Conservation (phyloP, 1,284 basidiomycete species). For the Boletus chippewaensis region DNA sequence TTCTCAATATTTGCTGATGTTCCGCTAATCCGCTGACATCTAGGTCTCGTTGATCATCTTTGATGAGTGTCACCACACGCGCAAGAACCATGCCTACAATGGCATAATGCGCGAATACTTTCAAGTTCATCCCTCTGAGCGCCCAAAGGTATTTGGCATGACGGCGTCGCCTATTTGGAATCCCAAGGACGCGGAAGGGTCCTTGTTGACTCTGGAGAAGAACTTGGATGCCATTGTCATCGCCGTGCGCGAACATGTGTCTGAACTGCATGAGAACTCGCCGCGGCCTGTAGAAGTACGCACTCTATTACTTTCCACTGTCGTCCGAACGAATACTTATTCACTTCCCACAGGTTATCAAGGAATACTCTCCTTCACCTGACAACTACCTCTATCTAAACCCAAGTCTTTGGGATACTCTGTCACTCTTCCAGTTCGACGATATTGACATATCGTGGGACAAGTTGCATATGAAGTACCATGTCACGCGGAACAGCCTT, state of each 20-base stretch:
- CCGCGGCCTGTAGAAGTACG: constrained; percentile 62
- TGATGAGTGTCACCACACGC: constrained; percentile 77
- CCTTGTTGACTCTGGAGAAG: constrained; percentile 56
- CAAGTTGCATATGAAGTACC: constrained; percentile 53
- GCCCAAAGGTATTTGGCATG: constrained; percentile 84
- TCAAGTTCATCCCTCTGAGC: constrained; percentile 38
- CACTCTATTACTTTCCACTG: background rate
- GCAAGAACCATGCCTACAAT: constrained; percentile 77
- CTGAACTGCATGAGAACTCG: constrained; percentile 55
- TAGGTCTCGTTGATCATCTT: constrained; percentile 74
- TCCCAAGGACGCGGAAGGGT: constrained; percentile 53
- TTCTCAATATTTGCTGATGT: background rate
- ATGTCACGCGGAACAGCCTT: constrained; percentile 46
- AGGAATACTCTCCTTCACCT: constrained; percentile 48
- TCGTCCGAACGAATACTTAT: background rate
- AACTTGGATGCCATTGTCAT: constrained; percentile 70
- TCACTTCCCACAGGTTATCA: constrained; percentile 42
- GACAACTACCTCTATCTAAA: constrained; percentile 48
- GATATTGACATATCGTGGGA: constrained; percentile 45
- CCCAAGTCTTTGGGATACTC: constrained; percentile 48
- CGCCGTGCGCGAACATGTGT: constrained; percentile 58
- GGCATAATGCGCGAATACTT: constrained; percentile 75
- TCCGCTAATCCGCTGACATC: background rate
- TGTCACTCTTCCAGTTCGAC: constrained; percentile 43
- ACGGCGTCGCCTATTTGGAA: constrained; percentile 84